Evolutionary conservation across 148 eudicot species (phyloP), one percentile per base, ranked within the genome.

Genomic region (Vaccinium myrtillus): DNA sequence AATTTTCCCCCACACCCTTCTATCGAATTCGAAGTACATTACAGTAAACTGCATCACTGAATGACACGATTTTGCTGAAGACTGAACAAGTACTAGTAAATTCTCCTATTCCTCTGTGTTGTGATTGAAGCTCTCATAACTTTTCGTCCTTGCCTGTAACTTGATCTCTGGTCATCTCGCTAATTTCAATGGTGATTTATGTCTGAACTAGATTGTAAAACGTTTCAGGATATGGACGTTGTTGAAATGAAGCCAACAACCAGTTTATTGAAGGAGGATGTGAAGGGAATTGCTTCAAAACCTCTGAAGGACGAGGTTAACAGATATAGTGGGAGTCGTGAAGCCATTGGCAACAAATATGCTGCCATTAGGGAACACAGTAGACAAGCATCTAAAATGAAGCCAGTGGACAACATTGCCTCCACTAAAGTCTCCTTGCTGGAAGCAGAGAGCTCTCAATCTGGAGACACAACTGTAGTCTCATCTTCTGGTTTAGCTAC

Each of bases 401-500:
- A 86, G 80, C 4, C 86, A 2, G 93, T 89, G 73, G 88, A 85
- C 77, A 77, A 36, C 49, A 84, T 80, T 61, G 82, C 90, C 77
- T 79, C 91, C 30, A 80, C 89, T 9, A 89, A 86, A 80, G 87
- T 85, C 71, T 87, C 90, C 18, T 83, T 87, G 63, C 78, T 90
- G 36, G 88, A 90, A 76, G 65, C 87, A 27, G 90, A 78, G 39
- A 83, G 55, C 77, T 79, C 93, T 36, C 75, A 86, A 79, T 67
- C 73, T 87, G 98, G 93, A 82, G 86, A 61, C 32, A 58, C 83
- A 56, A 46, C 71, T 6, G 85, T 32, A 18, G 89, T 87, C 46
- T 85, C 91, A 58, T 83, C 96, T 80, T 87, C 98, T 69, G 85
- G 91, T 30, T 21, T 97, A 87, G 86, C 96, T 77, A 88, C 92